Base-by-base conservation (phyloP, 1,284 basidiomycete genomes). In the Bondarzewia mesenterica region DNA sequence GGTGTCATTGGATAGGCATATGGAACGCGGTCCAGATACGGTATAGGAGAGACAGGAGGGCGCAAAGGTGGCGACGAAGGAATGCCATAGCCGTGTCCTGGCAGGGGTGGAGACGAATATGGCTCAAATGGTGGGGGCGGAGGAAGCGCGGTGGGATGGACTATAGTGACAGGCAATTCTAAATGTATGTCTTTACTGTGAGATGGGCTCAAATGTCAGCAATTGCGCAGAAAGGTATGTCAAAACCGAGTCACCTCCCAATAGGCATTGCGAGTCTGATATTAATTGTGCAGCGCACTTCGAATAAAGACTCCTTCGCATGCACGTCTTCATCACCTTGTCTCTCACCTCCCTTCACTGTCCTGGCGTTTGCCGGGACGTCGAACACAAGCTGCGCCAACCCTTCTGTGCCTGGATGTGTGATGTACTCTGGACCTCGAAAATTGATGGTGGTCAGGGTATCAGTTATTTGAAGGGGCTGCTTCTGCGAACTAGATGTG, bases 351-450 rank as follows among this genome's bases (percentile, higher is more conserved):
- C 82, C 81, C 52, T 71, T 75, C 5, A 83, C 77, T 6, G 80
- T 78, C 49, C 80, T 68, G 0, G 84, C 78, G 50, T 70, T 62
- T 41, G 65, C 69, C 3, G 86, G 87, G 10, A 88, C 75, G 59
- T 88, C 80, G 53, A 89, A 80, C 4, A 87, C 83, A 7, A 89
- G 72, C 54, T 75, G 78, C 0, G 87, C 86, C 1, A 88, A 73
- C 21, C 86, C 87, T 58, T 89, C 86, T 2, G 71, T 73, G 7
- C 83, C 84, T 1, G 85, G 81, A 12, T 72, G 73, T 32, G 88
- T 78, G 39, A 77, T 73, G 55, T 88, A 89, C 54, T 89, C 86
- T 26, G 75, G 70, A 2, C 82, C 82, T 44, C 74, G 73, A 61
- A 84, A 89, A 8, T 81, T 74, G 8, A 88, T 76, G 6, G 74